phyloP scores from a whole-genome alignment of 2,329 filamentous ascomycete genomes.

The Apiospora saccharicola region DNA sequence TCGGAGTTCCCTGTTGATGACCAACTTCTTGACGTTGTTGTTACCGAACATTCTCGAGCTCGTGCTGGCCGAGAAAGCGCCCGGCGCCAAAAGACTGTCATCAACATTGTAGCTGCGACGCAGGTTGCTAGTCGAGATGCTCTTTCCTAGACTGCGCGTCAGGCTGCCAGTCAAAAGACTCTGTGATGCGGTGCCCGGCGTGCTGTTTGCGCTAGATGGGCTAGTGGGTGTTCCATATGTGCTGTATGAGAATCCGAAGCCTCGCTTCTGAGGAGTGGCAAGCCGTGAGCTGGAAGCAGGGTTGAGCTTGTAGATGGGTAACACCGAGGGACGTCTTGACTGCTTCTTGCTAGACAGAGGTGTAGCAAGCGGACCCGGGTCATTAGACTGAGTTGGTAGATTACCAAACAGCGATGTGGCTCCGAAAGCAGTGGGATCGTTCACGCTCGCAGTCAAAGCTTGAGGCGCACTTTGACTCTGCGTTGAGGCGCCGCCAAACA shows the following conservation, averaged over 20 bases:
- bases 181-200: conserved; percentile 71
- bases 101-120: conserved; percentile 82
- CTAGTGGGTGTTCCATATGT: conserved; percentile 85
- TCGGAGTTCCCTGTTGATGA: conserved; percentile 87
- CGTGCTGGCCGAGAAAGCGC: conserved; percentile 78
- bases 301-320: conserved; percentile 88
- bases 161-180: conserved; percentile 71
- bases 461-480: conserved; percentile 62
- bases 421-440: conserved; percentile 88
- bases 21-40: conserved; percentile 84
- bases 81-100: conserved; percentile 85
- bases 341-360: conserved; percentile 80
- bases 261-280: conserved; percentile 83
- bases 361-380: conserved; percentile 90
- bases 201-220: conserved; percentile 71
- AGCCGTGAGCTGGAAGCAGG: conserved; percentile 81
- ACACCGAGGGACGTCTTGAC: conserved; percentile 77
- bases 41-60: conserved; percentile 71
- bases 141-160: conserved; percentile 80
- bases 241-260: conserved; percentile 93
- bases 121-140: conserved; percentile 86
- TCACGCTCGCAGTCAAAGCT: conserved; percentile 78
- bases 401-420: conserved; percentile 85
- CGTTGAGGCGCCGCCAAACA: conserved; percentile 66
- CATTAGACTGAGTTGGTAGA: conserved; percentile 62